Evolutionary conservation across 2,329 filamentous ascomycete species (phyloP).

Genomic region (Massarina eburnea): DNA sequence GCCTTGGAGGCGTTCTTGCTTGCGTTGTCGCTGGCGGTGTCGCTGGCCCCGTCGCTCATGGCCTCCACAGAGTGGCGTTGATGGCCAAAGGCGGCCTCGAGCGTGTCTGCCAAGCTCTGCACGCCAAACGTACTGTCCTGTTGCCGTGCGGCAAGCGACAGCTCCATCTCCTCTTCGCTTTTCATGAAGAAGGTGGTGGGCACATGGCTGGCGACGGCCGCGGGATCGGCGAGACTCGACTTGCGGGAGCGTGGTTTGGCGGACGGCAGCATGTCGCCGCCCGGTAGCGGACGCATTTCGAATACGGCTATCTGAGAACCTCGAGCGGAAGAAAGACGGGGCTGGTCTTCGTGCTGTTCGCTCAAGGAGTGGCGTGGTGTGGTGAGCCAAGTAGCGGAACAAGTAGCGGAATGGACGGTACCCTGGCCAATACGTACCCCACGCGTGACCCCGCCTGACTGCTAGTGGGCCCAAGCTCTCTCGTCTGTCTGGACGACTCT

Average conservation of each 20-base stretch:
- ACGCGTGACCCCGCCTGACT: constrained; percentile 4
- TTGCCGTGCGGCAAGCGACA: constrained; percentile 29
- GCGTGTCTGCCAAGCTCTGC: constrained; percentile 58
- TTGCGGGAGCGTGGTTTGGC: constrained; percentile 40
- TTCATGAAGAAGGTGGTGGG: constrained; percentile 64
- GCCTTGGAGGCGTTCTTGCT: constrained; percentile 33
- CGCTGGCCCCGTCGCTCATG: too few relatives aligned
- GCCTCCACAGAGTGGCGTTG: constrained; percentile 22
- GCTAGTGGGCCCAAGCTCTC: background rate
- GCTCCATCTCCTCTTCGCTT: constrained; percentile 54
- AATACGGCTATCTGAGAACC: background rate
- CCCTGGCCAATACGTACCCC: too few relatives aligned
- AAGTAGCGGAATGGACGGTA: constrained; percentile 3
- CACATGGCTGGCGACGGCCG: constrained; percentile 34
- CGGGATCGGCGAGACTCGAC: constrained; percentile 38
- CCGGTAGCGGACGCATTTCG: constrained; percentile 38
- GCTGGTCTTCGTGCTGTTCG: background rate
- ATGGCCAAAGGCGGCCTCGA: constrained; percentile 46
- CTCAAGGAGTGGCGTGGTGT: constrained; percentile 1
- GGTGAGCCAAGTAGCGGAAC: too few relatives aligned
- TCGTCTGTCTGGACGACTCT: too few relatives aligned
- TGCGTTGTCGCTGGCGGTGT: constrained; percentile 25
- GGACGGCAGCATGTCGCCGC: constrained; percentile 38
- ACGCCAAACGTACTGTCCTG: constrained; percentile 58
- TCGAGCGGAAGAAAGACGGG: background rate